Evolutionary conservation across 306 rosid genomes (phyloP), one percentile per base, ranked within the genome.

Genomic region (Herpetospermum pedunculosum): DNA sequence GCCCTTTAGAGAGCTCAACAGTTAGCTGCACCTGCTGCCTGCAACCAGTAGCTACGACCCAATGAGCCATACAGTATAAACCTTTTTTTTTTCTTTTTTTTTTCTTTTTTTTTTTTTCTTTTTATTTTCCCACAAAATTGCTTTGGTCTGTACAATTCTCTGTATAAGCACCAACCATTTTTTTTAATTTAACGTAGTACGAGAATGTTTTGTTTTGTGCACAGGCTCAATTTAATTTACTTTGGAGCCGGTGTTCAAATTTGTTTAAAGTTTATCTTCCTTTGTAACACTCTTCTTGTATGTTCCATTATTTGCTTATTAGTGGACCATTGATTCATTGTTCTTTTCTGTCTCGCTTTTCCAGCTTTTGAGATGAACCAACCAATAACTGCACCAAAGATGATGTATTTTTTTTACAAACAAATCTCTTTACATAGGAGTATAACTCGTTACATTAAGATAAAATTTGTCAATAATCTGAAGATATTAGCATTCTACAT

Each of bases 1-100:
- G 1, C 93, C 92, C 34, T 88, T 90, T 72, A 78, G 86, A 83
- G 88, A 86, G 79, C 81, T 87, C 78, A 84, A 92, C 82, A 73
- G 14, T 57, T 84, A 82, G 83, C 79, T 18, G 35, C 55, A 9
- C 25, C 25, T n/a, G 55, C 25, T 49, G 28, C 28, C 21, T 65
- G 73, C 71, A 38, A 38, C 71, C 71, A 21, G 32, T 64, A 38
- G 70, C 70, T 35, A 64, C 67, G 6, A 18, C 30, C 12, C 32
- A 3, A 19, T 64, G 47, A 63, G 28, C 43, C 68, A 16, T 19
- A 34, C 70, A n/a, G 70, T 35, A 35, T 4, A 63, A 63, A 37
- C 0, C 47, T 8, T 2, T 0, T 1, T 30, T 30, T 59, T 35
- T 62, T 2, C 19, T 59, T n/a, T n/a, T n/a, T n/a, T n/a, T n/a